Evolutionary conservation across 495 filamentous ascomycete genomes (phyloP).

Genomic region (Aspergillus kassunensis): DNA sequence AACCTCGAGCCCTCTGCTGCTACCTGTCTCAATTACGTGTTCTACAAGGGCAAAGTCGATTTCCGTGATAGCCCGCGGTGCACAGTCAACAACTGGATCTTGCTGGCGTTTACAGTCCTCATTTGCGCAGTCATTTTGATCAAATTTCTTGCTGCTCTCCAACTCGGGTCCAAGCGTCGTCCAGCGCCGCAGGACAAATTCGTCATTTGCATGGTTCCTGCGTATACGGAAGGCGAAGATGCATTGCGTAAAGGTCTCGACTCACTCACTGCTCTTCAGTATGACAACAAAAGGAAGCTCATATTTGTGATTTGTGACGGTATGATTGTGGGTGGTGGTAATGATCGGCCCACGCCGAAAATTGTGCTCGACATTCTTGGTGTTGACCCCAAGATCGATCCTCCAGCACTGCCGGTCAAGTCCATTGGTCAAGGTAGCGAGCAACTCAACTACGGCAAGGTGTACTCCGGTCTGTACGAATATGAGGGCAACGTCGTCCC

Average conservation of each 20-base stretch:
- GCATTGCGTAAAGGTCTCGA: constrained; percentile 87
- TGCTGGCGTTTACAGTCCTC: constrained; percentile 79
- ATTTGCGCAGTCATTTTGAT: constrained; percentile 73
- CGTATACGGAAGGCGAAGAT: constrained; percentile 97
- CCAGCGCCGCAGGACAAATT: constrained; percentile 95
- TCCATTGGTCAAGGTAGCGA: constrained; percentile 85
- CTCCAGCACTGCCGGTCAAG: constrained; percentile 87
- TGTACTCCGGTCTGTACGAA: constrained; percentile 97
- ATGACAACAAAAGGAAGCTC: constrained; percentile 95
- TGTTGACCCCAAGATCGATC: constrained; percentile 94
- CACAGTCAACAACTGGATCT: constrained; percentile 87
- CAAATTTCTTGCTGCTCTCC: constrained; percentile 93
- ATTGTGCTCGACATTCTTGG: constrained; percentile 96
- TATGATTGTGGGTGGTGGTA: constrained; percentile 94
- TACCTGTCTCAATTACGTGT: constrained; percentile 77
- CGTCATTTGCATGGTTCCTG: constrained; percentile 95
- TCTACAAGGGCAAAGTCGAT: constrained; percentile 79
- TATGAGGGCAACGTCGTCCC: constrained; percentile 97
- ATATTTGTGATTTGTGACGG: constrained; percentile 93
- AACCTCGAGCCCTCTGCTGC: constrained; percentile 55
- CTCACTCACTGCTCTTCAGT: constrained; percentile 87
- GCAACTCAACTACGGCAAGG: constrained; percentile 96
- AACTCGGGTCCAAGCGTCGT: constrained; percentile 87
- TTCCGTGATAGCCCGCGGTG: constrained; percentile 75
- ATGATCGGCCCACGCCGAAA: constrained; percentile 94